Evolutionary conservation across 257 asterid genomes (phyloP).

Genomic region (Galeopsis tetrahit): DNA sequence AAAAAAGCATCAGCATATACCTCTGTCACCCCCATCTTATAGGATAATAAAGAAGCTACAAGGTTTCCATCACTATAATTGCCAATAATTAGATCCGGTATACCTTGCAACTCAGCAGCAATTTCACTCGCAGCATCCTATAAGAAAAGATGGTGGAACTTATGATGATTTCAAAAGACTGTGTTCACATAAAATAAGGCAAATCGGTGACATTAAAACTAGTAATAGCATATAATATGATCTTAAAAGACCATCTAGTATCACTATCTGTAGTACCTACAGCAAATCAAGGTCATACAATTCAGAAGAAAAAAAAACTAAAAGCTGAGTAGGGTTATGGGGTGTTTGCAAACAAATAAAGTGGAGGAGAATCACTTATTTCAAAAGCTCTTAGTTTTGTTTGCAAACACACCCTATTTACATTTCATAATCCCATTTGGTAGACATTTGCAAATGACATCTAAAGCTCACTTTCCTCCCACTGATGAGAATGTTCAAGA

Average conservation of each 20-base stretch:
- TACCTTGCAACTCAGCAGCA: slow-evolving; percentile 89
- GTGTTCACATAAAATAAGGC: not conserved
- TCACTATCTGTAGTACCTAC: not conserved
- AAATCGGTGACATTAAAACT: not conserved
- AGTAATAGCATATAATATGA: not conserved
- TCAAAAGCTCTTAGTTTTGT: not conserved
- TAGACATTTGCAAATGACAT: not conserved
- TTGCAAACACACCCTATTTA: not conserved
- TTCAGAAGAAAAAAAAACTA: not conserved
- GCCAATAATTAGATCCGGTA: slow-evolving; percentile 85
- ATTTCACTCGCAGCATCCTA: slow-evolving; percentile 88
- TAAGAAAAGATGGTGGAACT: slow-evolving; percentile 15
- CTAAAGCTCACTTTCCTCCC: not conserved
- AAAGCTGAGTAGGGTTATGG: not conserved
- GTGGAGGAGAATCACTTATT: not conserved
- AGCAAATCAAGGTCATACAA: not conserved
- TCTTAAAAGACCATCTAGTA: not conserved
- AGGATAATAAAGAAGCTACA: slow-evolving; percentile 84
- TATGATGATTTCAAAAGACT: not conserved
- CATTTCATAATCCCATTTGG: not conserved
- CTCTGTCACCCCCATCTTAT: slow-evolving; percentile 95
- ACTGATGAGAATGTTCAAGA: not conserved
- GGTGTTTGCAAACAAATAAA: not conserved
- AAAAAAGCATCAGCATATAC: slow-evolving; percentile 40
- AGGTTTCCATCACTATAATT: slow-evolving; percentile 99